phyloP scores from a whole-genome alignment of 108 stramenopile species.

The Skeletonema costatum region DNA sequence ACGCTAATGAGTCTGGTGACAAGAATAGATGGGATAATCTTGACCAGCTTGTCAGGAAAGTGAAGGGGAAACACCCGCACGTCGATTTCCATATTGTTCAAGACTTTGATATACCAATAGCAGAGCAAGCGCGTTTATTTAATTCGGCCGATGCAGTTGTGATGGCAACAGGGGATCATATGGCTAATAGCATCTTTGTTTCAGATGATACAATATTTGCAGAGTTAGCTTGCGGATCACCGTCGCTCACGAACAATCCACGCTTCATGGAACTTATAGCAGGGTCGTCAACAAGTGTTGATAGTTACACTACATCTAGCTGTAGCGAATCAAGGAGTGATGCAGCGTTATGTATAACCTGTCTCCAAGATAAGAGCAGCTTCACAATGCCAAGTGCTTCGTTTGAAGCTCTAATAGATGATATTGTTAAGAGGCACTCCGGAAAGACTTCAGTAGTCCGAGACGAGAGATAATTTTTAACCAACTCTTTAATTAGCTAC shows the following conservation, averaged over 20 bases:
- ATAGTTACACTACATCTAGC: not conserved
- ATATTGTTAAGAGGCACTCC: conserved; percentile 13
- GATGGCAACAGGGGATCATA: conserved; percentile 42
- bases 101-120: conserved; percentile 38
- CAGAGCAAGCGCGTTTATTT: conserved; percentile 38
- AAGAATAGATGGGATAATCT: conserved; percentile 36
- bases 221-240: conserved; percentile 13
- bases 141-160: conserved; percentile 44
- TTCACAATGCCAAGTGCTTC: conserved; percentile 9
- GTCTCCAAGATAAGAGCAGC: not conserved
- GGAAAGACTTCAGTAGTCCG: conserved; percentile 19
- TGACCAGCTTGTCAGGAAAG: conserved; percentile 18
- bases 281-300: conserved; percentile 17
- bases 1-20: conserved; percentile 28
- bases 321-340: not conserved
- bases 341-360: not conserved
- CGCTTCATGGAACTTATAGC: conserved; percentile 20
- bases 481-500: not conserved
- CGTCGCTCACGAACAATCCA: conserved; percentile 2
- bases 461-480: not conserved
- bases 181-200: conserved; percentile 45
- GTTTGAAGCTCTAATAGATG: conserved; percentile 17
- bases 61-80: conserved; percentile 22
- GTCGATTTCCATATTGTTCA: conserved; percentile 34
- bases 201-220: conserved; percentile 40